A percentile compares a stretch with the other conserved stretches of the same genome.
phyloP scores from a whole-genome alignment of 1,139 yeast genomes.

The Scheffersomyces cryptocercus region DNA sequence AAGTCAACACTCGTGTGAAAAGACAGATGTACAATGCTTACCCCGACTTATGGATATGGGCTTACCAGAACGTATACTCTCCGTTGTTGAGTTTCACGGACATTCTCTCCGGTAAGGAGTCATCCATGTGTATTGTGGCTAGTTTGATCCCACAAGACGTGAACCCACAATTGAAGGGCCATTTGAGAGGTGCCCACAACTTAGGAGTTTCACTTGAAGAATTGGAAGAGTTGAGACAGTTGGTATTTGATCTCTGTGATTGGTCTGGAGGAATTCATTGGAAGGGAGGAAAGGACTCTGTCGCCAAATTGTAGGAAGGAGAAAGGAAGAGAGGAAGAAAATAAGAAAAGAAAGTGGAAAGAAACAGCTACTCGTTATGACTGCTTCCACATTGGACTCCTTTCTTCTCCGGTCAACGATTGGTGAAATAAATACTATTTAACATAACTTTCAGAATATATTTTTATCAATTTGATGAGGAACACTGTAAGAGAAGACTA shows the following conservation, averaged over 20 bases:
- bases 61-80: constrained; percentile 73
- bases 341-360: too few species aligned
- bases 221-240: constrained; percentile 55
- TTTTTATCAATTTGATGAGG: neutral
- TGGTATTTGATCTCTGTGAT: constrained; percentile 66
- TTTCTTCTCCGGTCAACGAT: too few species aligned
- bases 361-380: too few species aligned
- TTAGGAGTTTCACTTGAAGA: constrained; percentile 73
- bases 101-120: constrained; percentile 65
- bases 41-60: constrained; percentile 80
- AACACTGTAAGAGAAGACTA: neutral
- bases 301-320: constrained; percentile 50
- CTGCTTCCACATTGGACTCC: too few species aligned
- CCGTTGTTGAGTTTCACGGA: constrained; percentile 72
- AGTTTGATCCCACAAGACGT: constrained; percentile 90
- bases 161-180: constrained; percentile 92
- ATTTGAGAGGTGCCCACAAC: constrained; percentile 79
- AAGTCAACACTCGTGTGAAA: constrained; percentile 66
- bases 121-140: constrained; percentile 76
- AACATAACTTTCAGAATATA: neutral
- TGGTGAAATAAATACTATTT: too few species aligned
- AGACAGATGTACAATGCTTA: constrained; percentile 72
- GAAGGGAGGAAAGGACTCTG: constrained; percentile 58
- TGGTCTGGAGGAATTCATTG: constrained; percentile 68
- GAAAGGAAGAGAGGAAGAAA: too few species aligned